Evolutionary conservation across 2,329 filamentous ascomycete genomes (phyloP), one percentile per base, ranked within the genome.

Genomic region (Talaromyces funiculosus): DNA sequence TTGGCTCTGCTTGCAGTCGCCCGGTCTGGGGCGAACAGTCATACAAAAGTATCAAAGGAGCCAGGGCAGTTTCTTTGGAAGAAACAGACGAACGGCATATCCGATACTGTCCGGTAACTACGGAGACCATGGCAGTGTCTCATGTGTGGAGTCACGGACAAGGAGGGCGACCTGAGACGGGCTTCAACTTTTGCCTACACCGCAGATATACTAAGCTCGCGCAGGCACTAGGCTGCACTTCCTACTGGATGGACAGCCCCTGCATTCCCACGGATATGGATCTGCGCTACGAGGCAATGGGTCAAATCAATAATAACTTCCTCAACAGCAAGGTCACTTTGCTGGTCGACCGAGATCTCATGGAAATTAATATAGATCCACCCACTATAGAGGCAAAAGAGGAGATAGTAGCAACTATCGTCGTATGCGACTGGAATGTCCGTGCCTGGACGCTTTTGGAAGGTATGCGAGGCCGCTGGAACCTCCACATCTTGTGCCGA

Each of bases 191-290:
- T 29, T 71, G 68, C 40, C 61, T 71, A 7, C 67, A 70, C 47
- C 53, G 57, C 3, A 62, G 69, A 18, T 71, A 68, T 45, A 26
- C 35, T 12, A 29, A 29, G 14, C 38, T 4, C 5, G 42, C 42
- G 22, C 10, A n/a, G 42, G 22, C 42, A 26, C 18, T 67, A 0
- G 64, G 64, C 26, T 71, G 69, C 43, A 59, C 64, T 3, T 71
- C 70, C 0, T 71, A 71, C 43, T 71, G 70, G 70, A 70, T 71
- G 59, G 70, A 71, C 59, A 65, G 67, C 1, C 53, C 67, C 31
- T 71, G 69, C 53, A 69, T 72, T n/a, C 68, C 69, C 1, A 61
- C 60, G 1, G 64, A 68, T 20, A 18, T 65, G 12, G 33, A 59
- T 2, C 66, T 69, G 1, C 62, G 69, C 16, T 18, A 40, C 42